Evolutionary conservation across 495 filamentous ascomycete species (phyloP).

Genomic region (Aspergillus heteromorphus): DNA sequence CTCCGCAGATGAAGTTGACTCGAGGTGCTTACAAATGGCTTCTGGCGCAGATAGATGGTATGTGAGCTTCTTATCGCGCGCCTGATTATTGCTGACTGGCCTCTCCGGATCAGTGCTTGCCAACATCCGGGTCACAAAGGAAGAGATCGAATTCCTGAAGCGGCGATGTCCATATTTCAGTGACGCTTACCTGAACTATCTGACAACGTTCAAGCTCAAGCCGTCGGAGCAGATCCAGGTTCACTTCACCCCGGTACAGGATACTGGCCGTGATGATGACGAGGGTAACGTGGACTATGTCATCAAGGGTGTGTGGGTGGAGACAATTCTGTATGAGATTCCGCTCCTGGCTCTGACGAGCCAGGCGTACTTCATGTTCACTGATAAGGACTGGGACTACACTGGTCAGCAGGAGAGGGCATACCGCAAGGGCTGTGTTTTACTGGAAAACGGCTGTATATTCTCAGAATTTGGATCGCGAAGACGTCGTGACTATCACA

Average conservation of each 20-base stretch:
- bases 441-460: conserved; percentile 76
- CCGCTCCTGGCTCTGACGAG: conserved; percentile 86
- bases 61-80: conserved; percentile 11
- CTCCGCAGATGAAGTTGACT: conserved; percentile 84
- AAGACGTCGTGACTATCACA: conserved; percentile 82
- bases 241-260: conserved; percentile 59
- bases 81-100: not conserved
- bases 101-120: conserved; percentile 55
- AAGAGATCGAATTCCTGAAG: conserved; percentile 76
- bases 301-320: conserved; percentile 79
- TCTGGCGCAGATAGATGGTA: conserved; percentile 71
- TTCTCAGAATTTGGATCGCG: conserved; percentile 94
- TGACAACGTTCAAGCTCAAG: conserved; percentile 71
- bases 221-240: conserved; percentile 74
- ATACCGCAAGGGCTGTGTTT: conserved; percentile 63
- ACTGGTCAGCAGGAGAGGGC: conserved; percentile 80
- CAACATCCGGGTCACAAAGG: conserved; percentile 66
- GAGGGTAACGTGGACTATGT: conserved; percentile 68
- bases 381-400: conserved; percentile 84
- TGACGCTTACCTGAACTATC: conserved; percentile 68
- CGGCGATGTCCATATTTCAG: conserved; percentile 77
- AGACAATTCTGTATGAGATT: conserved; percentile 97
- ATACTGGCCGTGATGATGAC: conserved; percentile 62
- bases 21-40: conserved; percentile 83
- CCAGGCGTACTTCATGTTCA: conserved; percentile 95